phyloP scores from a whole-genome alignment of 345 rosid genomes.

The Capsella bursapastoris region DNA sequence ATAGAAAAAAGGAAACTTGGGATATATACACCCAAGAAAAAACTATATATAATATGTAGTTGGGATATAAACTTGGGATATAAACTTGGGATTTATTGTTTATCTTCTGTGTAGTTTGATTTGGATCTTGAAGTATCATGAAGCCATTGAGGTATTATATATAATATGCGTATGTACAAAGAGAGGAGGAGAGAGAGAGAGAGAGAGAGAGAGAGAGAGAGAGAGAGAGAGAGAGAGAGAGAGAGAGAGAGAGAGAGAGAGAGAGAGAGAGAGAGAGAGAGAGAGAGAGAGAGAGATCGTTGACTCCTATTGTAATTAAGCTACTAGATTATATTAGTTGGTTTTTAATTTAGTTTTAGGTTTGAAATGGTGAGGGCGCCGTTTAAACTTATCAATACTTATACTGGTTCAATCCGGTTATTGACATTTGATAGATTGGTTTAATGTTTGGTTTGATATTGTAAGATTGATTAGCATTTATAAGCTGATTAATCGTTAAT shows the following conservation, averaged over 20 bases:
- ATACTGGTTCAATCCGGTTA: no score
- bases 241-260: not conserved
- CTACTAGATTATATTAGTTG: slow-evolving; percentile 24
- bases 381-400: slow-evolving; percentile 3
- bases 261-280: not conserved
- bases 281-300: slow-evolving; percentile 1
- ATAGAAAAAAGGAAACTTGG: slow-evolving; percentile 41
- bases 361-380: slow-evolving; percentile 21
- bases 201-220: not conserved
- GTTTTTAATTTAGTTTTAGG: not conserved
- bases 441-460: no score
- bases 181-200: not conserved
- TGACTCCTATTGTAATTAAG: slow-evolving; percentile 12
- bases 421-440: no score
- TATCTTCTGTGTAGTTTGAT: slow-evolving; percentile 8
- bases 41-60: no score
- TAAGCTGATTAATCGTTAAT: no score
- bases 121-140: slow-evolving; percentile 22
- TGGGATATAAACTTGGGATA: no score
- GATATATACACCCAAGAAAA: slow-evolving; percentile 41
- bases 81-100: no score
- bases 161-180: not conserved
- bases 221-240: not conserved
- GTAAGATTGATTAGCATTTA: no score
- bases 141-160: slow-evolving; percentile 24